phyloP scores from a whole-genome alignment of 345 rosid species.

The Camelina neglecta region DNA sequence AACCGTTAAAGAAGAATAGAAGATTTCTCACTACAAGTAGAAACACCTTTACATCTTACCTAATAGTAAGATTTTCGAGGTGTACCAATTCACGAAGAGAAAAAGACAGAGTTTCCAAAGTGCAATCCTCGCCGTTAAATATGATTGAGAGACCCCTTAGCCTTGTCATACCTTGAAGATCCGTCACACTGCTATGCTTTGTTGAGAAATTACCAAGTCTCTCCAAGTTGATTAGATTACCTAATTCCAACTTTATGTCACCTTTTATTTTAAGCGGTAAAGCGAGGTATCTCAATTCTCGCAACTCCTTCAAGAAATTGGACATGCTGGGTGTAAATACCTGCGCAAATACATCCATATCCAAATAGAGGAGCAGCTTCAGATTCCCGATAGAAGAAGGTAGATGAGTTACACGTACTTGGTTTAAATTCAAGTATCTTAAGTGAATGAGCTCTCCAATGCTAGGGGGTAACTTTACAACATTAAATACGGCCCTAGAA shows the following conservation, averaged over 20 bases:
- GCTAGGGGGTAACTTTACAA: conserved; percentile 32
- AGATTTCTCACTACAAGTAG: too few species aligned
- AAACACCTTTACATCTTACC: too few species aligned
- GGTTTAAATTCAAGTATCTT: conserved; percentile 31
- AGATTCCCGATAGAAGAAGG: conserved; percentile 33
- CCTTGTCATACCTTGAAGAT: conserved; percentile 5
- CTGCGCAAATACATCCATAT: background rate
- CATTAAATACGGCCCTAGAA: background rate
- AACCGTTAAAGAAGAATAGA: too few species aligned
- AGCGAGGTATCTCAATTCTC: conserved; percentile 17
- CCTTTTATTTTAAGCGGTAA: background rate
- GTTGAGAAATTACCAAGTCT: background rate
- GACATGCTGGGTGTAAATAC: background rate
- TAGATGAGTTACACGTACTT: background rate
- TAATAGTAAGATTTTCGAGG: background rate
- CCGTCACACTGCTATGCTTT: background rate
- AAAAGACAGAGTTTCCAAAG: background rate
- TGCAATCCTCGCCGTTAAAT: background rate
- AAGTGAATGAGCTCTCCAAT: conserved; percentile 49
- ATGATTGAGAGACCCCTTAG: background rate
- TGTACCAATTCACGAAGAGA: conserved; percentile 15
- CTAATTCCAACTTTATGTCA: conserved; percentile 12
- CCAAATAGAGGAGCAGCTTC: conserved; percentile 3
- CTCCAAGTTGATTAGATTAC: conserved; percentile 27
- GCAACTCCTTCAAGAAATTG: conserved; percentile 28